Evolutionary conservation across 1,284 basidiomycete species (phyloP).

Genomic region (Sporisorium reilianum): DNA sequence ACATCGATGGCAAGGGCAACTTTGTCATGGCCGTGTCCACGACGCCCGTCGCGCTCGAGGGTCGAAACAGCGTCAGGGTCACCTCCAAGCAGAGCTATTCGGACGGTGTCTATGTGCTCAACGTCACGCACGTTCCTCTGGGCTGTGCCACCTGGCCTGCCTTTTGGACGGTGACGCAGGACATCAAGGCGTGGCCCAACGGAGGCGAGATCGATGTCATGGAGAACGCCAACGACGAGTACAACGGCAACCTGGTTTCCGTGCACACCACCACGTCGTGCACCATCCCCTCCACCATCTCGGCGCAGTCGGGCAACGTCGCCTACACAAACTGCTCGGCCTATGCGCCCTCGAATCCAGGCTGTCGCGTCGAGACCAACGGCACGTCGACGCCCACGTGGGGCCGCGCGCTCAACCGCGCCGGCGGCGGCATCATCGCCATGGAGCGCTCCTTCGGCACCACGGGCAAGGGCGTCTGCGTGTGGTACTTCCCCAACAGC

Average conservation of each 20-base stretch:
- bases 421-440: conserved; percentile 62
- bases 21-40: conserved; percentile 65
- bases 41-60: conserved; percentile 29
- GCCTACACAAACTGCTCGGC: conserved; percentile 59
- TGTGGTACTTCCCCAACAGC: conserved; percentile 62
- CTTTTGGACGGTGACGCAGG: conserved; percentile 65
- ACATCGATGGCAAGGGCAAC: conserved; percentile 44
- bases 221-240: conserved; percentile 67
- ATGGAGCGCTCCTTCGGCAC: conserved; percentile 65
- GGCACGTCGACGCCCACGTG: conserved; percentile 55
- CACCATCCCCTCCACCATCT: conserved; percentile 28
- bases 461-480: conserved; percentile 60
- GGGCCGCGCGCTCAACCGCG: conserved; percentile 57
- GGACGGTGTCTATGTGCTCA: conserved; percentile 65
- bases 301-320: conserved; percentile 44
- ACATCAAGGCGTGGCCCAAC: conserved; percentile 53
- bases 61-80: conserved; percentile 61
- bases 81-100: conserved; percentile 55
- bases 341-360: conserved; percentile 39
- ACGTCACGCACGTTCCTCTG: conserved; percentile 61
- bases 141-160: conserved; percentile 68
- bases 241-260: conserved; percentile 49
- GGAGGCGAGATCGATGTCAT: conserved; percentile 68
- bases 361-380: conserved; percentile 62
- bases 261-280: conserved; percentile 58